Evolutionary conservation across 2,329 filamentous ascomycete species (phyloP).

Genomic region (Zymoseptoria brevis): DNA sequence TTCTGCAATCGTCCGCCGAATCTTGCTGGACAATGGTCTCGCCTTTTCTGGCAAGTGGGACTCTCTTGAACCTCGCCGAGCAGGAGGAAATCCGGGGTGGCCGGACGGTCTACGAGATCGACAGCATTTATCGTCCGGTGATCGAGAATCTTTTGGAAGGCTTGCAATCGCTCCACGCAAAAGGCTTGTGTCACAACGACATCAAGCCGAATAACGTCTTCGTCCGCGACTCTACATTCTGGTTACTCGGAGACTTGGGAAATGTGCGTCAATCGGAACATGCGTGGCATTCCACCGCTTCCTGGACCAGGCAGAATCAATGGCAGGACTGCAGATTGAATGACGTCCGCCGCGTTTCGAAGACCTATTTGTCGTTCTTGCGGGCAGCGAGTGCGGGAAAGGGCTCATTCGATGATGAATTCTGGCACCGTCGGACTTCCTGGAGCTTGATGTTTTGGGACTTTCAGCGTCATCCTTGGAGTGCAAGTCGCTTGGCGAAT

Average conservation of each 20-base stretch:
- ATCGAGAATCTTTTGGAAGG: constrained; percentile 23
- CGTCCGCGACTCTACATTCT: constrained; percentile 16
- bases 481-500: background rate
- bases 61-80: constrained; percentile 8
- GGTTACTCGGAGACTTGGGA: constrained; percentile 31
- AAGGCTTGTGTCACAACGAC: constrained; percentile 33
- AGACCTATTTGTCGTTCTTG: constrained; percentile 23
- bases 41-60: constrained; percentile 10
- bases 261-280: constrained; percentile 28
- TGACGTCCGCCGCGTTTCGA: constrained; percentile 27
- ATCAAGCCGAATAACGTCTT: constrained; percentile 32
- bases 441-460: constrained; percentile 27
- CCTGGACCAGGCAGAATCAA: constrained; percentile 13
- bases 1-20: constrained; percentile 3
- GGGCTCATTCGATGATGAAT: constrained; percentile 19
- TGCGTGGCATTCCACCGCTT: constrained; percentile 15
- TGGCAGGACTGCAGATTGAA: constrained; percentile 19
- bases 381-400: constrained; percentile 4
- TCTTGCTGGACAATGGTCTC: constrained; percentile 15
- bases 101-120: constrained; percentile 12
- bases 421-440: constrained; percentile 17
- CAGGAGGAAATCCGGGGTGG: background rate
- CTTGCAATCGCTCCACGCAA: constrained; percentile 23
- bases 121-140: constrained; percentile 24
- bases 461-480: constrained; percentile 3